phyloP scores from a whole-genome alignment of 371 early-diverging fungal genomes.

The Blakeslea trispora region DNA sequence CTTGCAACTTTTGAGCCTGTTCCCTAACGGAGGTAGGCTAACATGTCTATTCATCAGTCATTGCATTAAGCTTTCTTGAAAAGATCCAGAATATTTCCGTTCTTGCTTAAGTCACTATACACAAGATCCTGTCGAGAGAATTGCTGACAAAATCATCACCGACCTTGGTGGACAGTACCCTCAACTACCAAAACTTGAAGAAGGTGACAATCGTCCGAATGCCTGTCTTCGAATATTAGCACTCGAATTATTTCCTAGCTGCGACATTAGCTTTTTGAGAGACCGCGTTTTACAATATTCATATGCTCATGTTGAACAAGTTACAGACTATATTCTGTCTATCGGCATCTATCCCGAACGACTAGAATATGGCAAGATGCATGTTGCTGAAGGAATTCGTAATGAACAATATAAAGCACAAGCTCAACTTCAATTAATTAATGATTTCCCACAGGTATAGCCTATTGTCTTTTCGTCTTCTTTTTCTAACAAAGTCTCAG shows the following conservation, averaged over 20 bases:
- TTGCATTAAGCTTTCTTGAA: neutral
- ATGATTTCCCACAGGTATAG: conserved; percentile 46
- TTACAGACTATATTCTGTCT: conserved; percentile 29
- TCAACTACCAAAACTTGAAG: conserved; percentile 10
- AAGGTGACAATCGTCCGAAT: conserved; percentile 28
- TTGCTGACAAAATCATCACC: conserved; percentile 45
- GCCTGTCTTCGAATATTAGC: conserved; percentile 39
- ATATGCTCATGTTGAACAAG: conserved; percentile 43
- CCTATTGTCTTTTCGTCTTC: neutral
- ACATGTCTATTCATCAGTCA: neutral
- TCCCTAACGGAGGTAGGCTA: conserved; percentile 40
- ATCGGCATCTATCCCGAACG: conserved; percentile 32
- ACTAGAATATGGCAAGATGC: conserved; percentile 36
- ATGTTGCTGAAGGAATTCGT: conserved; percentile 36
- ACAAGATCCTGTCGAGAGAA: conserved; percentile 42
- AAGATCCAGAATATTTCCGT: conserved; percentile 52
- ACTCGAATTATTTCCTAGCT: conserved; percentile 56
- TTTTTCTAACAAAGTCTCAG: neutral
- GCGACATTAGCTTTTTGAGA: conserved; percentile 43
- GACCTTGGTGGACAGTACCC: conserved; percentile 44
- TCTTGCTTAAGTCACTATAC: conserved; percentile 43
- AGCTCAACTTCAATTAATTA: conserved; percentile 30
- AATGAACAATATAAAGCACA: conserved; percentile 40
- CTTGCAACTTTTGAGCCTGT: conserved; percentile 29
- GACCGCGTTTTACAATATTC: conserved; percentile 26